phyloP scores from a whole-genome alignment of 176 grass and related monocot species.

The Juncus effusus region DNA sequence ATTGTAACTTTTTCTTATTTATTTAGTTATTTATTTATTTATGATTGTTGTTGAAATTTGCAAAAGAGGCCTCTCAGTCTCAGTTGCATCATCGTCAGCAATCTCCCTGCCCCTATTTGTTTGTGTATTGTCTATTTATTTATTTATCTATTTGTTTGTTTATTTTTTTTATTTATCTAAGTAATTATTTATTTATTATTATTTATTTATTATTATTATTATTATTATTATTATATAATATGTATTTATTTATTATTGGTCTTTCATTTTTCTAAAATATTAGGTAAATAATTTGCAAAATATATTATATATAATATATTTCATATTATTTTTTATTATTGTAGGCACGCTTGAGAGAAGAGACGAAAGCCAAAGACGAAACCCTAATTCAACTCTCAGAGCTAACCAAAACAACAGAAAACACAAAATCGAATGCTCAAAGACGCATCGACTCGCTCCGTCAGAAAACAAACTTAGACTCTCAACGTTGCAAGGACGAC shows the following conservation, averaged over 20 bases:
- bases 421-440: background rate
- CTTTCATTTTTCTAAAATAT: too few relatives aligned
- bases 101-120: too few relatives aligned
- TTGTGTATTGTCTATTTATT: too few relatives aligned
- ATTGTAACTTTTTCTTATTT: constrained; percentile 1
- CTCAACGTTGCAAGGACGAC: constrained; percentile 25
- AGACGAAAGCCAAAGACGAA: constrained; percentile 21
- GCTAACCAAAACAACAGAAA: constrained; percentile 4
- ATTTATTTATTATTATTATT: too few relatives aligned
- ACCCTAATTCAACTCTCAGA: constrained; percentile 10
- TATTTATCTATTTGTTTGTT: background rate
- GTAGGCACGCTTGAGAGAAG: constrained; percentile 1
- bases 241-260: too few relatives aligned
- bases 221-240: too few relatives aligned
- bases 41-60: background rate
- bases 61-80: constrained; percentile 12
- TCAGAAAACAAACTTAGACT: constrained; percentile 21
- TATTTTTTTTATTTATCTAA: background rate
- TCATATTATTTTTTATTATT: background rate
- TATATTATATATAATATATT: too few relatives aligned
- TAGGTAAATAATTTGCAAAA: too few relatives aligned
- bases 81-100: too few relatives aligned
- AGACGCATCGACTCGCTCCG: constrained; percentile 22
- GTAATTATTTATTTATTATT: too few relatives aligned
- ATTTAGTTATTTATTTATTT: background rate